Base-by-base conservation (phyloP, 768 basidiomycete genomes). In the Rhodosporidiobolus odoratus region DNA sequence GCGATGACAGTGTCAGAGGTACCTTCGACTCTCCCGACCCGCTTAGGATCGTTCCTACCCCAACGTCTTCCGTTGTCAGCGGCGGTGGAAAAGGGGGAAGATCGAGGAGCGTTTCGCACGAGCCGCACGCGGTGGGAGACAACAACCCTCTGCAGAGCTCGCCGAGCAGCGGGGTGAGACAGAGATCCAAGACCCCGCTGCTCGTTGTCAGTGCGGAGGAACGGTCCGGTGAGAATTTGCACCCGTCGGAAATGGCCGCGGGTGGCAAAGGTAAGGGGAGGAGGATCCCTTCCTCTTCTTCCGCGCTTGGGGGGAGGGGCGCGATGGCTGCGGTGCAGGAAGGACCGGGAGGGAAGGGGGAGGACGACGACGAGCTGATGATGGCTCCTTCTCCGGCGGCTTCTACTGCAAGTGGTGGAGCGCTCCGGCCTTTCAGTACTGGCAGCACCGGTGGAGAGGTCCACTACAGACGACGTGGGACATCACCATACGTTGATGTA, bases 1-100 rank as follows among this genome's bases (percentile, higher is more conserved):
- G 38, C n/a, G n/a, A n/a, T n/a, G n/a, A n/a, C n/a, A n/a, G n/a
- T n/a, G n/a, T n/a, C n/a, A n/a, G n/a, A n/a, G n/a, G n/a, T n/a
- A n/a, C n/a, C n/a, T n/a, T n/a, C 3, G 58, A 59, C 23, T 59
- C 57, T 16, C 65, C 65, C 27, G 65, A 60, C 65, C 57, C 57
- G 13, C 30, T 60, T 10, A 47, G 47, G 19, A 40, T 60, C 48
- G n/a, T 60, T 12, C 38, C 65, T 8, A 30, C 40, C 35, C n/a
- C 47, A 6, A 35, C 48, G 2, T 32, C 57, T 25, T 57, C 65
- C 4, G 35, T 52, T 57, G 17, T 23, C 45, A 25, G 56, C 35
- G 5, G 12, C 48, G 48, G 15, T 13, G 21, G 12, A 13, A 10
- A 10, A 50, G 21, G 48, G 5, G 8, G n/a, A 37, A 40, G 35